A percentile compares a stretch with the other conserved stretches of the same genome.
phyloP scores from a whole-genome alignment of 495 filamentous ascomycete genomes.

The Cercophora newfieldiana region DNA sequence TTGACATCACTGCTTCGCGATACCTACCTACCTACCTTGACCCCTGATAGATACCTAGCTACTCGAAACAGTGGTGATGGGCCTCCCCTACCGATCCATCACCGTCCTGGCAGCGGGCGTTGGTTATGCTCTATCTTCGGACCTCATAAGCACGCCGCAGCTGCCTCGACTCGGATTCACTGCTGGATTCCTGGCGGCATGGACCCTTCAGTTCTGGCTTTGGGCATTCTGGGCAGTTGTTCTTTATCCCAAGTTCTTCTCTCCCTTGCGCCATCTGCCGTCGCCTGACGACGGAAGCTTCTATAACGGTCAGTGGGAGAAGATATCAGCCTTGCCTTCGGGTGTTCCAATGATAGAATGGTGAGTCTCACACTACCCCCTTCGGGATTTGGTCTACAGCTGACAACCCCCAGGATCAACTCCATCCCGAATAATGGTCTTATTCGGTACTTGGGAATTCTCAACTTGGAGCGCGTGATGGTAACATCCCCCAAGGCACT shows the following conservation, averaged over 20 bases:
- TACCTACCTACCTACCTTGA: background rate
- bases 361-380: constrained; percentile 34
- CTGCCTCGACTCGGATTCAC: constrained; percentile 31
- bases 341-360: constrained; percentile 66
- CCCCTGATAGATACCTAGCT: background rate
- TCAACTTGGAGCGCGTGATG: constrained; percentile 71
- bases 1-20: too few relatives aligned
- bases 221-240: constrained; percentile 52
- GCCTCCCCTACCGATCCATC: constrained; percentile 27
- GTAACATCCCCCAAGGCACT: constrained; percentile 65
- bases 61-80: background rate
- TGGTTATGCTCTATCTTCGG: constrained; percentile 37
- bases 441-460: constrained; percentile 70
- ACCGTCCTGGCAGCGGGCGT: constrained; percentile 28
- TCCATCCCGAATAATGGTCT: constrained; percentile 81
- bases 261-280: constrained; percentile 68
- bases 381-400: background rate
- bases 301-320: constrained; percentile 56
- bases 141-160: constrained; percentile 16
- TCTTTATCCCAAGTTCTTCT: constrained; percentile 71
- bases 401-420: constrained; percentile 51
- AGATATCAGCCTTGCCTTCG: constrained; percentile 57
- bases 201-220: constrained; percentile 27
- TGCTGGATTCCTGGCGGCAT: constrained; percentile 27
- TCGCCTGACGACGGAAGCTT: constrained; percentile 47